Base-by-base conservation (phyloP, 2,329 filamentous ascomycete genomes). In the Aspergillus sergii region DNA sequence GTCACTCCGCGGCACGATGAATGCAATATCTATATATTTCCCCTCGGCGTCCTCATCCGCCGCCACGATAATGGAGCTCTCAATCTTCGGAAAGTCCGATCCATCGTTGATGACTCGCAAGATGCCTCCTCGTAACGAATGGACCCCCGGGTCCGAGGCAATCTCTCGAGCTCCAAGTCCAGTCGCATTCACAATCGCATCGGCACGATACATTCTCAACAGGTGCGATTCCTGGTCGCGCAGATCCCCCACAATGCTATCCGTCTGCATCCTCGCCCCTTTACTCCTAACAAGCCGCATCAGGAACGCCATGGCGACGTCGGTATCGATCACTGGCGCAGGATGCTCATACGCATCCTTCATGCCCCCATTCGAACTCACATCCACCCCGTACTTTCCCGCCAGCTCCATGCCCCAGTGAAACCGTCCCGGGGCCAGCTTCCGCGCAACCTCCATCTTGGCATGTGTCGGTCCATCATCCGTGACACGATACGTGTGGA, bases 31-130 rank as follows among this genome's bases (percentile, higher is more conserved):
- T 39, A 32, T 7, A 39, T 30, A 41, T 14, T 34, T 19, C 72
- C 63, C 72, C 73, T 75, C 66, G 10, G 53, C 9, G 8, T 54
- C 39, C 7, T 45, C 23, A 26, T 59, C 55, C 14, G 64, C 56
- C 16, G 65, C 81, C 61, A 83, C 78, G 1, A 76, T 77, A 60
- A 83, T 67, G 16, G 79, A 77, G 12, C 75, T 71, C 9, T 78
- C 71, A 23, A 83, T 68, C 65, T 80, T 79, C 6, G 80, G 78
- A 62, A 82, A 83, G 53, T 69, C 64, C 8, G 64, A 72, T 32
- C 81, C 81, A 58, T 82, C 79, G 66, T 83, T 84, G 69, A 81
- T 75, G 66, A 82, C 79, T 45, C 81, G 78, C 55, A 82, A 74
- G 6, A 83, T 71, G 5, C 71, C 81, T 23, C 81, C 81, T 7